phyloP scores from a whole-genome alignment of 2,329 filamentous ascomycete genomes.

The Phoma sp. region DNA sequence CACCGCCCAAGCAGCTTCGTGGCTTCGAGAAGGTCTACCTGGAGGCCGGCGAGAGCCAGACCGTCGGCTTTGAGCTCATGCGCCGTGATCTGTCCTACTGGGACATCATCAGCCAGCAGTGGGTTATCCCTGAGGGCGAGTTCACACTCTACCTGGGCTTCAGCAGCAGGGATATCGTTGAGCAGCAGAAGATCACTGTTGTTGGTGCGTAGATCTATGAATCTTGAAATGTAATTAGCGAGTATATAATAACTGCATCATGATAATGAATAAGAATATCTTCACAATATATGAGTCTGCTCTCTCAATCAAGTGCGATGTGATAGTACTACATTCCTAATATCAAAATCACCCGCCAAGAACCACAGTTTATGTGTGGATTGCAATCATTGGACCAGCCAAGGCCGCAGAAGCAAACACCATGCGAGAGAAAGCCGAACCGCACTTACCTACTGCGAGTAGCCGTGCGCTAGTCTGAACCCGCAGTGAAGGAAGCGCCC shows the following conservation, averaged over 20 bases:
- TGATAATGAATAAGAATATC: constrained; percentile 3
- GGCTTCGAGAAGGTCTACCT: constrained; percentile 62
- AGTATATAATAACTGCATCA: constrained; percentile 8
- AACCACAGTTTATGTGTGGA: too few relatives aligned
- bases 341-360: neutral
- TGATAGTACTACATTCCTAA: neutral
- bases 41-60: constrained; percentile 64
- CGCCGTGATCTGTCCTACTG: constrained; percentile 86
- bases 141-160: constrained; percentile 36
- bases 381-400: too few relatives aligned
- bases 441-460: too few relatives aligned
- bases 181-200: constrained; percentile 27
- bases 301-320: neutral
- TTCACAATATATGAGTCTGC: neutral
- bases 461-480: too few relatives aligned
- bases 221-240: neutral
- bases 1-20: constrained; percentile 55
- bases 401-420: too few relatives aligned
- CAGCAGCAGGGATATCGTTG: constrained; percentile 37
- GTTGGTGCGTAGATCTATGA: constrained; percentile 10
- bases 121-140: constrained; percentile 64
- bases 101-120: constrained; percentile 78
- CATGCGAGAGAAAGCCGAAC: too few relatives aligned
- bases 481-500: too few relatives aligned
- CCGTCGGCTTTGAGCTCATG: constrained; percentile 72